A percentile compares a stretch with the other conserved stretches of the same genome.
These are phyloP conservation scores for Colletotrichum theobromicola DNA, from an alignment of 2,329 filamentous ascomycete species.

Conservation along the genomic window DNA sequence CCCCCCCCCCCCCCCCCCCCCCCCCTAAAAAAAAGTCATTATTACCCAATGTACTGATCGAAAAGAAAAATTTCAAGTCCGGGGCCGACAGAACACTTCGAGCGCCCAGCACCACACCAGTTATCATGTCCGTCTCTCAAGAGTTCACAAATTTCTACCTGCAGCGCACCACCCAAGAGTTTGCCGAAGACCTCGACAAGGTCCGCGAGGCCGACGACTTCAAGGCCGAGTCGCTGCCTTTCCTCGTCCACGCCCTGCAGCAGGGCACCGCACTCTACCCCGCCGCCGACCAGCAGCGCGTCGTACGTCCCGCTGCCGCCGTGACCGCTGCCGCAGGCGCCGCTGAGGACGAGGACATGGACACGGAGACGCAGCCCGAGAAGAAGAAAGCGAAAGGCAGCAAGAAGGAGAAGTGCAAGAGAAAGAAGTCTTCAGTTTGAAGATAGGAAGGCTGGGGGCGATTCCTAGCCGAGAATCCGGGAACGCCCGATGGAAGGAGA, in stretches of 20 bases:
- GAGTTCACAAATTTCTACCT: constrained; percentile 72
- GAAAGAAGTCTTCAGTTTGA: constrained; percentile 6
- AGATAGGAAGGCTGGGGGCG: background rate
- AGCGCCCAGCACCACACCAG: background rate
- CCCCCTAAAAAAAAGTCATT: too few relatives aligned
- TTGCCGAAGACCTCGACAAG: constrained; percentile 76
- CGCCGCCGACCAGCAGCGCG: constrained; percentile 42
- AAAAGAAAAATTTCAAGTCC: background rate
- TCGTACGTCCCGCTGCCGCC: constrained; percentile 2
- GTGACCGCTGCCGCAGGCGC: background rate
- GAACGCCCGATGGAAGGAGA: background rate
- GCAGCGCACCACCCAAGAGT: constrained; percentile 70
- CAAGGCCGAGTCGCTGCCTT: constrained; percentile 64
- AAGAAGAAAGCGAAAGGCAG: background rate
- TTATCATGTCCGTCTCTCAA: background rate
- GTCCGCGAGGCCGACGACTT: constrained; percentile 74
- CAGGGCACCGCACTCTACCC: constrained; percentile 70
- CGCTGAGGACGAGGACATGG: background rate
- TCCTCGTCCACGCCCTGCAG: constrained; percentile 71
- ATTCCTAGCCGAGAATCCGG: background rate
- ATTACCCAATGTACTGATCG: too few relatives aligned
- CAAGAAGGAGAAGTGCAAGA: constrained; percentile 9
- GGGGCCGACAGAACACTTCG: background rate
- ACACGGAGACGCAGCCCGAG: background rate
- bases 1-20: too few relatives aligned